Conservation (phyloP, 2,329 filamentous ascomycete genomes). For the Seiridium cupressi region DNA sequence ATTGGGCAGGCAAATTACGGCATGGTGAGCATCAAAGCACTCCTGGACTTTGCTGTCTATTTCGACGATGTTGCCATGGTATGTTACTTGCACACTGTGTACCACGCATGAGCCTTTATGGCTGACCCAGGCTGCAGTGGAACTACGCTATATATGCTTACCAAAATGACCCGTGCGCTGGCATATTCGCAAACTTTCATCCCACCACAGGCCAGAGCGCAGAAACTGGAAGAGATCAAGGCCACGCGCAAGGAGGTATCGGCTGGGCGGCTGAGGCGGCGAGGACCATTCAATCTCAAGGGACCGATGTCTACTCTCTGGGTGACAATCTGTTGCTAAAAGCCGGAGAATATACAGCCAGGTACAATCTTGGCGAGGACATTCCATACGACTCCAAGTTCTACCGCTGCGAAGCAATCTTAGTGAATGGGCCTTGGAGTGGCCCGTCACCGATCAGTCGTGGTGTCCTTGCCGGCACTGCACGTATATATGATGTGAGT, state of each 20-base stretch:
- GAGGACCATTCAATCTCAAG: slow-evolving; percentile 32
- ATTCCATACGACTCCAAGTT: slow-evolving; percentile 33
- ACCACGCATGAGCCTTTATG: not conserved
- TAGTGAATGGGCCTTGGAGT: slow-evolving; percentile 36
- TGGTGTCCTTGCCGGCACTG: slow-evolving; percentile 13
- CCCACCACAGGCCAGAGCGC: slow-evolving; percentile 30
- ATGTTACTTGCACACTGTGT: not conserved
- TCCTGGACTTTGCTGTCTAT: slow-evolving; percentile 37
- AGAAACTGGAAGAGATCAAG: slow-evolving; percentile 37
- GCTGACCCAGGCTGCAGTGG: slow-evolving; percentile 18
- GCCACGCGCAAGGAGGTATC: slow-evolving; percentile 28
- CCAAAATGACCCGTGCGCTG: slow-evolving; percentile 34
- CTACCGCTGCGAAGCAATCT: slow-evolving; percentile 36
- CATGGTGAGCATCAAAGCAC: slow-evolving; percentile 36
- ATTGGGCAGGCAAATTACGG: slow-evolving; percentile 42
- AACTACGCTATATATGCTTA: slow-evolving; percentile 37
- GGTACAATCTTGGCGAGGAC: slow-evolving; percentile 33
- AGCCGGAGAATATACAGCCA: slow-evolving; percentile 34
- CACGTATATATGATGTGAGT: slow-evolving; percentile 15
- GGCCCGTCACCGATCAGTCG: slow-evolving; percentile 24
- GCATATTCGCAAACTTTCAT: slow-evolving; percentile 28
- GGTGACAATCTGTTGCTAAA: slow-evolving; percentile 31
- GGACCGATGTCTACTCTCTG: slow-evolving; percentile 30
- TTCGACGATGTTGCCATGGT: slow-evolving; percentile 36
- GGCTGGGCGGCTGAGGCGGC: slow-evolving; percentile 34